Base-by-base conservation (phyloP, 768 basidiomycete genomes). In the Saitozyma podzolica region DNA sequence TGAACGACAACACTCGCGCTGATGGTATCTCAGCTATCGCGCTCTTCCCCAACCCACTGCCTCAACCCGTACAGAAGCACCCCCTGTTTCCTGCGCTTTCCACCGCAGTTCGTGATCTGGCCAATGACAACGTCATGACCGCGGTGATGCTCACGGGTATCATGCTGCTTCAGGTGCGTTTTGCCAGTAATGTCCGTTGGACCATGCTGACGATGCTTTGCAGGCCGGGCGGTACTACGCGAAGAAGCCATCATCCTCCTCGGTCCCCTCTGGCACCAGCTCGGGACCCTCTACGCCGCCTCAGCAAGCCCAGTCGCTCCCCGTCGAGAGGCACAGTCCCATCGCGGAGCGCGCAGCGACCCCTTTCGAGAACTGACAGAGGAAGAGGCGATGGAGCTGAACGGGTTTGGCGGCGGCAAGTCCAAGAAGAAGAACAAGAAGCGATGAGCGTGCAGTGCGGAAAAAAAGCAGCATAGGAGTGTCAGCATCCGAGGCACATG, bases 121-220 rank as follows among this genome's bases (percentile, higher is more conserved):
- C 80, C 3, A 72, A 68, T 39, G 72, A 71, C 40, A 79, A 80
- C 54, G 68, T 74, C 43, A 73, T 75, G 52, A 78, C 76, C n/a
- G 77, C 80, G 2, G 80, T 80, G 49, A 75, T 77, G 64, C 56
- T 80, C 37, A 80, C 80, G 1, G 80, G 80, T 9, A 74, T 80
- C 52, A 74, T 79, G 64, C 56, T 73, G n/a, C 67, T 80, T 39
- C 80, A 80, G 62, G 80, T 76, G 43, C 54, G 8, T 9, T 42
- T 16, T 56, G 20, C 4, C 20, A 40, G 5, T 8, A 43, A 41
- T 47, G 20, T 49, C 50, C 54, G 41, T 14, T 14, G 47, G 43
- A 17, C 55, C 45, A 17, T 55, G 47, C 64, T 58, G 9, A 58
- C 10, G 29, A 29, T 5, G 8, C 13, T 13, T 52, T 3, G 11